phyloP scores from a whole-genome alignment of 805 yeast genomes.

The Tetrapisispora arboricola region DNA sequence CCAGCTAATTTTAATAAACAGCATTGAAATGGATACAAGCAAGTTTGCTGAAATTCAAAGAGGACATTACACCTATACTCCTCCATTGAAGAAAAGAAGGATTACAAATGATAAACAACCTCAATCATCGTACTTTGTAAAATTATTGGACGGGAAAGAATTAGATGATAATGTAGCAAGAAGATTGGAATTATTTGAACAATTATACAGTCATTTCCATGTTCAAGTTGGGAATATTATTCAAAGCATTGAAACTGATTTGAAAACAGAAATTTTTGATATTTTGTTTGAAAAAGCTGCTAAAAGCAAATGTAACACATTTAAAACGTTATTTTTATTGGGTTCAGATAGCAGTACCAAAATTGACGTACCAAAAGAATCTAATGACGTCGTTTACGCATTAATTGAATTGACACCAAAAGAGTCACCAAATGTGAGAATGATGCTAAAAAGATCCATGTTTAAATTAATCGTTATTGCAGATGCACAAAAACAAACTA shows the following conservation, averaged over 20 bases:
- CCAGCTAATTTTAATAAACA: too few relatives aligned
- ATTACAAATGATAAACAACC: conserved; percentile 4
- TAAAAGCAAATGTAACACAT: conserved; percentile 5
- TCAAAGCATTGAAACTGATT: conserved; percentile 28
- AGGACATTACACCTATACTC: conserved; percentile 18
- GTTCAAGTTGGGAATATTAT: conserved; percentile 22
- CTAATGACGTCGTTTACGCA: conserved; percentile 13
- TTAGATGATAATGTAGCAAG: conserved; percentile 28
- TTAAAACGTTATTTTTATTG: conserved; percentile 32
- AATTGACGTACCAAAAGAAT: conserved; percentile 26
- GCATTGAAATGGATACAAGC: neutral
- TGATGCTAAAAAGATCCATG: conserved; percentile 29
- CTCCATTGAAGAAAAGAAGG: conserved; percentile 9
- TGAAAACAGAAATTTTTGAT: conserved; percentile 27
- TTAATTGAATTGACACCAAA: conserved; percentile 30
- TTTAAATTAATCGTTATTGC: conserved; percentile 22
- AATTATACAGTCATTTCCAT: conserved; percentile 26
- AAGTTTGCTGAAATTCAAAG: conserved; percentile 28
- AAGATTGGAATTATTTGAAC: conserved; percentile 35
- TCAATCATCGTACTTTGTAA: conserved; percentile 30
- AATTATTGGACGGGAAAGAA: conserved; percentile 37
- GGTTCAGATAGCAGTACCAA: conserved; percentile 37
- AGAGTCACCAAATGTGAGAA: conserved; percentile 30
- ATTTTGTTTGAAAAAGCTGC: conserved; percentile 11
- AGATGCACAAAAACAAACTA: conserved; percentile 9